Percentiles rank a stretch among this genome's conserved stretches.
phyloP scores from a whole-genome alignment of 352 stramenopile species.

The Phytopythium litorale region DNA sequence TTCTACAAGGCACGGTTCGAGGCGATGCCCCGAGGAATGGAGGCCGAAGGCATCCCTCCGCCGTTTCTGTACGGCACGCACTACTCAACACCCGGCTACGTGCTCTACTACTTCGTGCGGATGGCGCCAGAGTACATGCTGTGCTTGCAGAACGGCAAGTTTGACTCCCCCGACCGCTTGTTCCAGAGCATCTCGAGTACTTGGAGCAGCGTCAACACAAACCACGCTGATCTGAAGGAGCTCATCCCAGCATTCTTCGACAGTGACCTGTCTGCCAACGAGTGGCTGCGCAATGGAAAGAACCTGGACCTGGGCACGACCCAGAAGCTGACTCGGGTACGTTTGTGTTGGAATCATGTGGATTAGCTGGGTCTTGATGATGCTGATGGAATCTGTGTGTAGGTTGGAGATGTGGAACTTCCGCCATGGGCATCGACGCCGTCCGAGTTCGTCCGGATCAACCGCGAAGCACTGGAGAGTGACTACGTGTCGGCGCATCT shows the following conservation, averaged over 20 bases:
- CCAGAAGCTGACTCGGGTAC: constrained; percentile 72
- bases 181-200: constrained; percentile 94
- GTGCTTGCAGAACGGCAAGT: constrained; percentile 97
- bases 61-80: constrained; percentile 98
- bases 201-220: constrained; percentile 86
- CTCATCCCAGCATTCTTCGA: constrained; percentile 98
- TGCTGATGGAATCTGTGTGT: constrained; percentile 1
- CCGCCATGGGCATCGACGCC: constrained; percentile 92
- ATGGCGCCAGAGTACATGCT: constrained; percentile 96
- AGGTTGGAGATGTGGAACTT: constrained; percentile 93
- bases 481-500: constrained; percentile 68
- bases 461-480: constrained; percentile 71
- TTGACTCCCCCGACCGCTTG: constrained; percentile 97
- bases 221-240: constrained; percentile 97
- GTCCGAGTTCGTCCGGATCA: constrained; percentile 69
- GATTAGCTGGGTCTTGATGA: not conserved
- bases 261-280: constrained; percentile 69
- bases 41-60: constrained; percentile 79
- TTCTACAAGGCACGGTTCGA: constrained; percentile 89
- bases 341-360: not conserved
- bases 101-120: constrained; percentile 98
- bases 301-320: constrained; percentile 95
- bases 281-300: constrained; percentile 96
- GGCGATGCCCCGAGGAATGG: constrained; percentile 86
- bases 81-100: constrained; percentile 92